Evolutionary conservation across 2,329 filamentous ascomycete species (phyloP), one percentile per base, ranked within the genome.

Genomic region (Seiridium cupressi): DNA sequence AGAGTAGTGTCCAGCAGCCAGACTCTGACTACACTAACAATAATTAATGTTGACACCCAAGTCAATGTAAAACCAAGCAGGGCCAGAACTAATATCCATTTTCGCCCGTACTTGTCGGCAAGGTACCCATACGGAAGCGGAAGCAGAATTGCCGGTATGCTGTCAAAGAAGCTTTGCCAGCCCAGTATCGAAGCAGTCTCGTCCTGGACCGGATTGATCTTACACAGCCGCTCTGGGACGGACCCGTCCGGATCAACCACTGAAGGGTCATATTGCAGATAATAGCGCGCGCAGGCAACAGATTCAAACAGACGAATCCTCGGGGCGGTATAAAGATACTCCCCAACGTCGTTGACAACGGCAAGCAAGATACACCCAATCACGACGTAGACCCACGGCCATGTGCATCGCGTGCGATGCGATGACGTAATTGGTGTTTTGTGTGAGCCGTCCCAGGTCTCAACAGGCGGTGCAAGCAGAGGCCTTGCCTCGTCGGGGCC

Each of bases 291-390:
- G 53, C 63, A 65, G 40, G 55, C 42, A 40, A 65, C 58, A 35
- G 63, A 64, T 44, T 65, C 63, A 55, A 61, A 62, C 34, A 65
- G 62, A 18, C 62, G 62, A 10, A 64, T 42, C 55, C 60, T 53
- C 7, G 63, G 63, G 6, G 63, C 63, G 1, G 40, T 31, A n/a
- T 54, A 64, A 38, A 65, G 58, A 54, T 51, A 64, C 11, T 62
- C 61, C n/a, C 61, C 58, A 38, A 60, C 49, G 34, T 62, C 61
- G 5, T 48, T 35, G 13, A 60, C 36, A 31, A 62, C 46, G 13
- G 61, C 58, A 54, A 62, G 13, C 7, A 26, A 35, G 5, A 60
- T 58, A n/a, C 47, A 47, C 8, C 34, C 26, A 6, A 49, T 31
- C 11, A 62, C 49, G 35, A 62, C 54, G 44, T 62, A 58, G 7